phyloP scores from a whole-genome alignment of 2,329 filamentous ascomycete species.

The Myotisia sp. region DNA sequence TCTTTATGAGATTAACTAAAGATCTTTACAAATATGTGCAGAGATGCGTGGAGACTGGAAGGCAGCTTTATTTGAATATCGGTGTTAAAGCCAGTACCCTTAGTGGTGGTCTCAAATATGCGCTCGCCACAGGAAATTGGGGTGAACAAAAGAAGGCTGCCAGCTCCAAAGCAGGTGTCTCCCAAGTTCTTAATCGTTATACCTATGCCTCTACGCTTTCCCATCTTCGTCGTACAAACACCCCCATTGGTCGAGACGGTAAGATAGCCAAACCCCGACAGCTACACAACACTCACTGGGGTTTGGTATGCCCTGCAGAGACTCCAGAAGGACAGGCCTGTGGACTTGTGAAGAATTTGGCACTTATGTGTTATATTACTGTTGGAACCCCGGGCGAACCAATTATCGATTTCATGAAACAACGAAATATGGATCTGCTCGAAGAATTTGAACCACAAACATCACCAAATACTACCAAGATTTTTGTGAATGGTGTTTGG shows the following conservation, averaged over 20 bases:
- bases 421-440: slow-evolving; percentile 86
- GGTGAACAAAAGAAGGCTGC: slow-evolving; percentile 98
- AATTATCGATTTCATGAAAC: slow-evolving; percentile 89
- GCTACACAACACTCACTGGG: slow-evolving; percentile 98
- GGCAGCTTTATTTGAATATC: slow-evolving; percentile 78
- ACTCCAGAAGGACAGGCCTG: slow-evolving; percentile 97
- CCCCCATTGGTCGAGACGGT: slow-evolving; percentile 90
- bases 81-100: slow-evolving; percentile 84
- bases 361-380: slow-evolving; percentile 96
- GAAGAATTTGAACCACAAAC: slow-evolving; percentile 83
- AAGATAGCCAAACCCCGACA: slow-evolving; percentile 97
- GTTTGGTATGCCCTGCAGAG: slow-evolving; percentile 89
- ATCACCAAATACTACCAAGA: slow-evolving; percentile 87
- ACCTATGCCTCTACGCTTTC: slow-evolving; percentile 94
- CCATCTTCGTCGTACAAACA: slow-evolving; percentile 93
- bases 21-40: slow-evolving; percentile 86
- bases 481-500: slow-evolving; percentile 97
- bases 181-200: slow-evolving; percentile 93
- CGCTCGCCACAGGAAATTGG: slow-evolving; percentile 95
- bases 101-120: slow-evolving; percentile 91
- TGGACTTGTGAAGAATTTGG: slow-evolving; percentile 93
- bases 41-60: slow-evolving; percentile 75
- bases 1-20: slow-evolving; percentile 79
- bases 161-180: slow-evolving; percentile 89
- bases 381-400: slow-evolving; percentile 84